Evolutionary conservation across 2,329 filamentous ascomycete genomes (phyloP).

Genomic region (Diplodia intermedia): DNA sequence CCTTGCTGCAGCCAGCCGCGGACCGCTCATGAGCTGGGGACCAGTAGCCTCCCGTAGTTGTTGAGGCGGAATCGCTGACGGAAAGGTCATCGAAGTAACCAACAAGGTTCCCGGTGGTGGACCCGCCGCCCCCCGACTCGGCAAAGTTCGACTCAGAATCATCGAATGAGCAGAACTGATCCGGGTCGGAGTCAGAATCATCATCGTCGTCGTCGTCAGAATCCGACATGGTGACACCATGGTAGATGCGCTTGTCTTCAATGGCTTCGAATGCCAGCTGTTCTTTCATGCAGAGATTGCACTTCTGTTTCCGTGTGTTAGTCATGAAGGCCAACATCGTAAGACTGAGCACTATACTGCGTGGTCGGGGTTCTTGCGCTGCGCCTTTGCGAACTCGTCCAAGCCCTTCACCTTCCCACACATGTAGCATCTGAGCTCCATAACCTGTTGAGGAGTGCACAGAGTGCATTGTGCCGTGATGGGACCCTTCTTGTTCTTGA

Average conservation of each 20-base stretch:
- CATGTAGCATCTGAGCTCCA: slow-evolving; percentile 57
- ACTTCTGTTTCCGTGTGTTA: slow-evolving; percentile 37
- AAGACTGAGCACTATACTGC: slow-evolving; percentile 48
- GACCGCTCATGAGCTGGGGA: neutral
- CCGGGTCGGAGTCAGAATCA: slow-evolving; percentile 35
- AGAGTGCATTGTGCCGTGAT: slow-evolving; percentile 49
- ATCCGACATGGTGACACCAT: slow-evolving; percentile 44
- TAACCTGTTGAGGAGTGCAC: slow-evolving; percentile 53
- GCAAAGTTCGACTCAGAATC: neutral
- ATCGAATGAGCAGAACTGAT: neutral
- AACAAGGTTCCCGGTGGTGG: neutral
- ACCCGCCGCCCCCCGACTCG: neutral
- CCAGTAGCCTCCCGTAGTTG: neutral
- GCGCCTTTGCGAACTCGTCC: slow-evolving; percentile 58
- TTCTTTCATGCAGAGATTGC: slow-evolving; percentile 43
- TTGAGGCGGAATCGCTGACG: neutral
- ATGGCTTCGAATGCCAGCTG: slow-evolving; percentile 35
- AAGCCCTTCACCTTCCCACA: slow-evolving; percentile 57
- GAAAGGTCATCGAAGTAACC: neutral
- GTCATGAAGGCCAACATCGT: neutral
- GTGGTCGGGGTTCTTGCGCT: slow-evolving; percentile 54
- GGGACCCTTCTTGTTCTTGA: slow-evolving; percentile 31
- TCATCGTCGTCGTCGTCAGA: slow-evolving; percentile 52
- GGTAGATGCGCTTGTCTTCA: neutral
- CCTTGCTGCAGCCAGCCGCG: neutral